Evolutionary conservation across 2,329 filamentous ascomycete species (phyloP), one percentile per base, ranked within the genome.

Genomic region (Phyllosticta citrichinensis): DNA sequence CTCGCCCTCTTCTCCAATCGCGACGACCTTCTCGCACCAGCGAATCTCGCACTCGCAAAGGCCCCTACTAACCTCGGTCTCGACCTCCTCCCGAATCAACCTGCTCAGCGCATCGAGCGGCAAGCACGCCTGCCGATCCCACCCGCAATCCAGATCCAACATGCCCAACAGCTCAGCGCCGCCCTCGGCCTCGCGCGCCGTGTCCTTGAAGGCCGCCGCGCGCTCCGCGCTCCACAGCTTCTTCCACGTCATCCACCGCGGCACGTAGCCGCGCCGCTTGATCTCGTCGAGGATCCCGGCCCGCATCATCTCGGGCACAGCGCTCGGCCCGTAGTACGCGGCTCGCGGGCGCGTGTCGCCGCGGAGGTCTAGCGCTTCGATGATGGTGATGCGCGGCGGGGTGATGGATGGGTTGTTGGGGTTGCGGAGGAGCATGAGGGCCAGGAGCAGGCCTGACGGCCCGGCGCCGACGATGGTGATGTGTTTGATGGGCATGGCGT

Each of bases 261-360:
- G 58, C 30, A 24, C 24, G 59, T 80, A 73, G 25, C 79, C 77
- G 19, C 72, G 68, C 9, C 69, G 67, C 22, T 74, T 73, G 14
- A 81, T 72, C 65, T 80, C 76, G n/a, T 79, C 77, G 19, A 86
- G 72, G 11, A 87, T 22, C 0, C 84, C 84, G 0, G 84, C 84
- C n/a, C 81, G 78, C 51, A 75, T 68, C 56, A 87, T 77, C 62
- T 84, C 83, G 50, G 80, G 80, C 52, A 83, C 79, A 1, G 83
- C 83, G 0, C 83, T 77, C 0, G 81, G 76, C 3, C 80, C 82
- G 68, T 86, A 86, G 70, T 86, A 82, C 2, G 83, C 81, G 14
- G 84, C 84, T 27, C 84, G 81, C 0, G 84, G 84, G 62, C 83
- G 82, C 62, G 80, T 75, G 72, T 85, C 82, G 54, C 86, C 75